Evolutionary conservation across 2,329 filamentous ascomycete genomes (phyloP).

Genomic region (Neoarthrinium moseri): DNA sequence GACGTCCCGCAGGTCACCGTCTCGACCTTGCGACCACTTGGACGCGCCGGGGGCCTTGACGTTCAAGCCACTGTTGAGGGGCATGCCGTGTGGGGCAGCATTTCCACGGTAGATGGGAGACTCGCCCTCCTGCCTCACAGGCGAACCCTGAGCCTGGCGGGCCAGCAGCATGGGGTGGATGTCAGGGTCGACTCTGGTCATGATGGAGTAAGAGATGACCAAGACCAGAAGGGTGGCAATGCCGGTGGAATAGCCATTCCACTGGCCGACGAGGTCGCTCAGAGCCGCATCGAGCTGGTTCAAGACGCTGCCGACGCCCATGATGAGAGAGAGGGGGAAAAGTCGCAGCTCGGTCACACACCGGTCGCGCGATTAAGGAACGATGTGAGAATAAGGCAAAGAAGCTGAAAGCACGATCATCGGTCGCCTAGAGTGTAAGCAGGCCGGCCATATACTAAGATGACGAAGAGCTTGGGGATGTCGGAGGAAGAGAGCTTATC

Average conservation of each 20-base stretch:
- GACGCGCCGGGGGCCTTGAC: conserved; percentile 78
- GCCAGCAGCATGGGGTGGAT: conserved; percentile 88
- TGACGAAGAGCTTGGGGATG: no score
- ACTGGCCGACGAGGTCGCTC: conserved; percentile 69
- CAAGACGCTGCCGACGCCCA: conserved; percentile 52
- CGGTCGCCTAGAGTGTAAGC: no score
- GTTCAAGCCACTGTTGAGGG: conserved; percentile 73
- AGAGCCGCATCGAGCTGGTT: conserved; percentile 71
- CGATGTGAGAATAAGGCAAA: no score
- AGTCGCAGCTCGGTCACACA: no score
- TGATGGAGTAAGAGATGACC: conserved; percentile 69
- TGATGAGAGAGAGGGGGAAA: conserved; percentile 14
- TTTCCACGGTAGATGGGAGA: conserved; percentile 84
- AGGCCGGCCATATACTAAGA: no score
- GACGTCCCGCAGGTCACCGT: conserved; percentile 88
- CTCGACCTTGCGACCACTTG: conserved; percentile 78
- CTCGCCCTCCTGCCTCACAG: conserved; percentile 79
- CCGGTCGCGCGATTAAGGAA: no score
- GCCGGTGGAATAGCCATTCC: conserved; percentile 77
- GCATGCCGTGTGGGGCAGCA: conserved; percentile 81
- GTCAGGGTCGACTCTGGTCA: conserved; percentile 77
- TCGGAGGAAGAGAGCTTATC: no score
- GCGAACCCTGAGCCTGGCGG: conserved; percentile 75
- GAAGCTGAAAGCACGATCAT: no score
- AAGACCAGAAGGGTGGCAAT: conserved; percentile 66